Base-by-base conservation (phyloP, 805 yeast species). In the Candida dendrica region DNA sequence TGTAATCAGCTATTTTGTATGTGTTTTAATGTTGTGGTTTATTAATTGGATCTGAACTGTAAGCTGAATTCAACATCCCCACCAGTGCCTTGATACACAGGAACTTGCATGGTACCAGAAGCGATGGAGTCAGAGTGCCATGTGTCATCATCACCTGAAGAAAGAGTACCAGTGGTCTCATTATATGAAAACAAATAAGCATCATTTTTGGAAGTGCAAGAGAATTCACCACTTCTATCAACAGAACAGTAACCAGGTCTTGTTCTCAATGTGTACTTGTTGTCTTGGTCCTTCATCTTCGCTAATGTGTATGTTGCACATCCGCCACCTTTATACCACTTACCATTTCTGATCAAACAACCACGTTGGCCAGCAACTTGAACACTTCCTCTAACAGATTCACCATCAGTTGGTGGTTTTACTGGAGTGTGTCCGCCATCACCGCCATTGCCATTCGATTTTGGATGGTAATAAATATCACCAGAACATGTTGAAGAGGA, bases 331-430 rank as follows among this genome's bases (percentile, higher is more conserved):
- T 73, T 58, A 63, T 82, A 86, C 93, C 95, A 90, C 49, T 78
- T 74, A 4, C 98, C 98, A 54, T 77, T 84, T 46, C 84, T 77
- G 54, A 90, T 91, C 44, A 91, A 65, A 62, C 96, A 87, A 9
- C 95, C 96, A 4, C 61, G 48, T 44, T 80, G 74, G 34, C 65
- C 74, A 16, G 70, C 56, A 13, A 78, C 62, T 41, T 65, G 71
- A 37, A 85, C 55, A 51, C 60, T 68, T 2, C 87, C 89, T 38
- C 57, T 47, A 2, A 50, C 42, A 17, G 56, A 52, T 29, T 58
- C 53, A 15, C 69, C 73, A 19, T 63, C 60, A 19, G 56, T 46
- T 19, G 32, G 40, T 20, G 57, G 50, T 3, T 45, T 34, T 9
- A 38, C 37, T 14, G 47, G 38, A 10, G 33, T 30, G 11, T 15